phyloP scores from a whole-genome alignment of 441 rosid species.

The Gossypium gossypioides region DNA sequence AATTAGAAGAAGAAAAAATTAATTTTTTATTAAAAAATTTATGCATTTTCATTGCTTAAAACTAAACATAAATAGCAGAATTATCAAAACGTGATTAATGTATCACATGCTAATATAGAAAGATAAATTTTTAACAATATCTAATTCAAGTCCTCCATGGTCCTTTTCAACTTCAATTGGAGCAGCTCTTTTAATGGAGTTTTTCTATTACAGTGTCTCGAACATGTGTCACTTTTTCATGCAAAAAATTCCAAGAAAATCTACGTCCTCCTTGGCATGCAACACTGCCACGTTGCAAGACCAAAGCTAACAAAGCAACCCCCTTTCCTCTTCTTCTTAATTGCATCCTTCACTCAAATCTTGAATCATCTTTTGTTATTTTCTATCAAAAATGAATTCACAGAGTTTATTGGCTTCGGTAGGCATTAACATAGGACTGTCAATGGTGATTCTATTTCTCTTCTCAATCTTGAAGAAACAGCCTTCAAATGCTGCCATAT shows the following conservation, averaged over 20 bases:
- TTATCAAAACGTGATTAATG: too few species aligned
- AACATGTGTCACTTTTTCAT: neutral
- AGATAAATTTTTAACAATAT: too few species aligned
- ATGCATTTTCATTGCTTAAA: too few species aligned
- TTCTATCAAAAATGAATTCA: slow-evolving; percentile 36
- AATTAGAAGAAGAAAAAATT: too few species aligned
- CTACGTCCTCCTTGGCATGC: neutral
- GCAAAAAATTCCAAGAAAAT: neutral
- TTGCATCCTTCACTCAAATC: neutral
- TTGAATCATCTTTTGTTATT: neutral
- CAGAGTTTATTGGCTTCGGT: slow-evolving; percentile 71
- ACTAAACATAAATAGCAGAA: too few species aligned
- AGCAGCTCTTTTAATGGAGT: neutral
- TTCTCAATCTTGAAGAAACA: slow-evolving; percentile 76
- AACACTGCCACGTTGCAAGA: slow-evolving; percentile 23
- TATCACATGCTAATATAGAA: too few species aligned
- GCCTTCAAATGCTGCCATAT: slow-evolving; percentile 60
- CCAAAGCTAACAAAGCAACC: neutral
- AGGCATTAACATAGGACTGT: slow-evolving; percentile 64
- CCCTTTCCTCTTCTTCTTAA: neutral
- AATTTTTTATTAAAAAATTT: too few species aligned
- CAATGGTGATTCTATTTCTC: slow-evolving; percentile 50
- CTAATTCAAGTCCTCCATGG: too few species aligned
- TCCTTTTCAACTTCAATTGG: neutral
- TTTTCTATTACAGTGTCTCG: neutral